These are phyloP conservation scores for Cynara cardunculus DNA, from an alignment of 129 eudicot species.

Conservation along the genomic window DNA sequence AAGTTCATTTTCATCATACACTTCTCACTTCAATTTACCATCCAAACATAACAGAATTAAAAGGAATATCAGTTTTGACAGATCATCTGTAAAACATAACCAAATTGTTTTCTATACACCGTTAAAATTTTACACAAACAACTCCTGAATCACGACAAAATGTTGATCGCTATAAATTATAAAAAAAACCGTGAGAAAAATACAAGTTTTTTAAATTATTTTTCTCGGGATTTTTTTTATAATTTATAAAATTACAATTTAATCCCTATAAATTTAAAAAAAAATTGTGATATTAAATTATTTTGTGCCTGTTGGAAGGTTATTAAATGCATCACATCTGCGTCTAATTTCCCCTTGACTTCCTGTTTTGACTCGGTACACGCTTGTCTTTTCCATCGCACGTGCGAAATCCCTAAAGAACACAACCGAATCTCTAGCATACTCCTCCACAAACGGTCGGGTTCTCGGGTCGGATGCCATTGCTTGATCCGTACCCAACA, in stretches of 20 bases:
- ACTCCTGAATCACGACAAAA: not conserved
- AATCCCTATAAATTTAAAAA: not conserved
- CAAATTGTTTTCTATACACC: not conserved
- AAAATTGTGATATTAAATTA: not conserved
- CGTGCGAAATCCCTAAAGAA: conserved; percentile 55
- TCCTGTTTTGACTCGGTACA: conserved; percentile 45
- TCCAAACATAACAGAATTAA: too few species aligned
- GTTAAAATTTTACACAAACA: not conserved
- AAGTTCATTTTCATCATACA: too few species aligned
- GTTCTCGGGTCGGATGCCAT: conserved; percentile 61
- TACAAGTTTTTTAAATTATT: too few species aligned
- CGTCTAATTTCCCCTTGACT: conserved; percentile 63
- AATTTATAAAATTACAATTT: not conserved
- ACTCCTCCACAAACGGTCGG: conserved; percentile 47
- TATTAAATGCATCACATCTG: conserved; percentile 55
- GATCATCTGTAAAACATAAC: not conserved
- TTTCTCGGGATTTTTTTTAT: too few species aligned
- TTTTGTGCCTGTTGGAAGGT: conserved; percentile 7
- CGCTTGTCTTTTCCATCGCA: conserved; percentile 69
- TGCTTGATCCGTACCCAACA: conserved; percentile 53
- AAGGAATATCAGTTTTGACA: not conserved
- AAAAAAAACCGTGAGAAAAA: not conserved
- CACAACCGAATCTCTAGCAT: conserved; percentile 41
- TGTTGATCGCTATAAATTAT: not conserved
- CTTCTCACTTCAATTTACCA: too few species aligned